Conservation (phyloP, 2,329 filamentous ascomycete species). For the Plenodomus tracheiphilus region DNA sequence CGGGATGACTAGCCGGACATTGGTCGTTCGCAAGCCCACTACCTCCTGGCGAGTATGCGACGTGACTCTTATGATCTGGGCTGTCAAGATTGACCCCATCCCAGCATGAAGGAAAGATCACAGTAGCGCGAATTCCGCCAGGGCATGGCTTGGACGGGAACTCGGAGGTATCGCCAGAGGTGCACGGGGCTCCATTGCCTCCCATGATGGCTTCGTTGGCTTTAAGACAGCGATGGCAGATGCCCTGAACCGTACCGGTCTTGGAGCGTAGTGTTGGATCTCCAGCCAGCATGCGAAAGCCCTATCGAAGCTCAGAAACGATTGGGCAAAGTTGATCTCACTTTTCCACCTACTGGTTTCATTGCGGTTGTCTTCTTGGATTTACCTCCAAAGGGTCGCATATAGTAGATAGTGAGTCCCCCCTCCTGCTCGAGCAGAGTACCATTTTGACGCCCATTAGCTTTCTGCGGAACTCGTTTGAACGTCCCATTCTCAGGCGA, state of each 20-base stretch:
- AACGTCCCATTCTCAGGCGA: slow-evolving; percentile 40
- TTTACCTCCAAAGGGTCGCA: slow-evolving; percentile 63
- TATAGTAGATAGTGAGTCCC: slow-evolving; percentile 66
- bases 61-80: slow-evolving; percentile 64
- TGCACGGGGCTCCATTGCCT: slow-evolving; percentile 32
- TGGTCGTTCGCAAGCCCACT: slow-evolving; percentile 47
- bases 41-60: slow-evolving; percentile 58
- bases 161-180: slow-evolving; percentile 32
- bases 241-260: slow-evolving; percentile 29
- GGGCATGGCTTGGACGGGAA: slow-evolving; percentile 70
- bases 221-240: slow-evolving; percentile 32
- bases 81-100: slow-evolving; percentile 61
- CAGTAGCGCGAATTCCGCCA: slow-evolving; percentile 71
- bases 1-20: slow-evolving; percentile 49
- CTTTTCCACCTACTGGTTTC: slow-evolving; percentile 5
- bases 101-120: slow-evolving; percentile 76
- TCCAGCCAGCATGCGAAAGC: slow-evolving; percentile 35
- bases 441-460: slow-evolving; percentile 23
- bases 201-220: neutral
- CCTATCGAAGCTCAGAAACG: neutral
- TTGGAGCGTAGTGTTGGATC: slow-evolving; percentile 20
- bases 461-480: slow-evolving; percentile 35
- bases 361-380: slow-evolving; percentile 13
- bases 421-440: slow-evolving; percentile 29
- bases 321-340: neutral